A percentile compares a stretch with the other conserved stretches of the same genome.
Evolutionary conservation across 352 stramenopile species (phyloP).

Genomic region (Phytophthora foliorum): DNA sequence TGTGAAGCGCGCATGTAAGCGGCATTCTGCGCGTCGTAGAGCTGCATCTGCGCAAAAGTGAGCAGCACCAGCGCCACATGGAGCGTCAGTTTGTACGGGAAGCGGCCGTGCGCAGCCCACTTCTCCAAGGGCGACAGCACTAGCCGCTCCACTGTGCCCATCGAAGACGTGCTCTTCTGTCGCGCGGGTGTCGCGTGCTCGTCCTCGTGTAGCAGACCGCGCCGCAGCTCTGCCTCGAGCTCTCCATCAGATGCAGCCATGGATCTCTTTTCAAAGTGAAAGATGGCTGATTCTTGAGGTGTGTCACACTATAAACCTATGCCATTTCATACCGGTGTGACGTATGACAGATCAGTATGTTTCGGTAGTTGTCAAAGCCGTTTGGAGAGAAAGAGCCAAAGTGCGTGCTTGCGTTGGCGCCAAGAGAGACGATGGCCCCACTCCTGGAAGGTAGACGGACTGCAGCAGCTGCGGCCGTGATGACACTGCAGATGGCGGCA

Average conservation of each 20-base stretch:
- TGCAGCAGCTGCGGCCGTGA: constrained; percentile 2
- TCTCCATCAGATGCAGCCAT: constrained; percentile 24
- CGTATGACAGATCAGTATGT: background rate
- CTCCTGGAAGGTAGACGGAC: constrained; percentile 1
- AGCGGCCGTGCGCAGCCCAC: constrained; percentile 69
- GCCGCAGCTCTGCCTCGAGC: constrained; percentile 36
- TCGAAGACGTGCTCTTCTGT: constrained; percentile 21
- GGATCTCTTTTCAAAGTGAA: constrained; percentile 3
- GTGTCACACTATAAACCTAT: background rate
- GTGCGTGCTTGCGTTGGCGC: constrained; percentile 16
- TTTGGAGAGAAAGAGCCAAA: constrained; percentile 7
- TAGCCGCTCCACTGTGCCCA: constrained; percentile 63
- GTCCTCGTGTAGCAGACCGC: constrained; percentile 22
- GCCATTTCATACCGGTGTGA: background rate
- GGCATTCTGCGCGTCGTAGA: constrained; percentile 85
- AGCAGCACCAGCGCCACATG: constrained; percentile 81
- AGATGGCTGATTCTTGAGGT: background rate
- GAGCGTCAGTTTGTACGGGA: constrained; percentile 88
- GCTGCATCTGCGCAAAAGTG: constrained; percentile 75
- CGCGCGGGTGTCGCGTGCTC: background rate
- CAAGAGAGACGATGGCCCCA: constrained; percentile 2
- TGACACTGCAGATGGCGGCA: constrained; percentile 4
- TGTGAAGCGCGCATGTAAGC: constrained; percentile 87
- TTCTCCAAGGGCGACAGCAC: constrained; percentile 89
- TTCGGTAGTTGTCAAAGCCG: constrained; percentile 19